Evolutionary conservation across 2,329 filamentous ascomycete genomes (phyloP), one percentile per base, ranked within the genome.

Genomic region (Phaeosphaeria sp.): DNA sequence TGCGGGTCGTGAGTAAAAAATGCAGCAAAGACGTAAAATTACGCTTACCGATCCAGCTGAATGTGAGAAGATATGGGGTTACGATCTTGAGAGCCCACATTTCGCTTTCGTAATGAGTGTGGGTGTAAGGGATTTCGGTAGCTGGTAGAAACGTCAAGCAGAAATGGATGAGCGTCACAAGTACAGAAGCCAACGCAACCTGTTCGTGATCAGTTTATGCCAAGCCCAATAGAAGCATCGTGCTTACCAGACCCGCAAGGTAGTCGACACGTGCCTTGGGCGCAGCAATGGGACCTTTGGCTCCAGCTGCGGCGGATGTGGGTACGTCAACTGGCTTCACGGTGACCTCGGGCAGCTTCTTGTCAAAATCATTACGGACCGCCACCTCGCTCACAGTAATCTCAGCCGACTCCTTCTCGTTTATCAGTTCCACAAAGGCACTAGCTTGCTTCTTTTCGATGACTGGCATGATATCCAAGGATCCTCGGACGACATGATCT

Each of bases 101-200:
- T 54, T 80, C 78, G n/a, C 71, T 74, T 6, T 65, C 48, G 55
- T 80, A 79, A 55, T 80, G 78, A 42, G 64, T 48, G 44, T 58
- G 66, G 11, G 59, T 69, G n/a, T 62, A 69, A 1, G 70, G 63
- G 43, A 75, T 76, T 49, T 76, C 72, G 10, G 74, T 71, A 4
- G 72, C 74, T 13, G 76, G 71, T 41, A 77, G 69, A 58, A 79
- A 80, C 4, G 78, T 79, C n/a, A 79, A 64, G 17, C 70, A 68
- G 59, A 80, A 81, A 62, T 81, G 78, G 30, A 77, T 76, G 2
- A 77, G 52, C 1, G 79, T 80, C 11, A 81, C 78, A 36, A 77
- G 66, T 36, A 81, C 60, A 50, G 77, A 76, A 52, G 72, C 75
- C 3, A 80, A 49, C 2, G 76, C 76, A 18, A 80, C 74, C 18